Evolutionary conservation across 345 rosid genomes (phyloP), one percentile per base, ranked within the genome.

Genomic region (Acer negundo): DNA sequence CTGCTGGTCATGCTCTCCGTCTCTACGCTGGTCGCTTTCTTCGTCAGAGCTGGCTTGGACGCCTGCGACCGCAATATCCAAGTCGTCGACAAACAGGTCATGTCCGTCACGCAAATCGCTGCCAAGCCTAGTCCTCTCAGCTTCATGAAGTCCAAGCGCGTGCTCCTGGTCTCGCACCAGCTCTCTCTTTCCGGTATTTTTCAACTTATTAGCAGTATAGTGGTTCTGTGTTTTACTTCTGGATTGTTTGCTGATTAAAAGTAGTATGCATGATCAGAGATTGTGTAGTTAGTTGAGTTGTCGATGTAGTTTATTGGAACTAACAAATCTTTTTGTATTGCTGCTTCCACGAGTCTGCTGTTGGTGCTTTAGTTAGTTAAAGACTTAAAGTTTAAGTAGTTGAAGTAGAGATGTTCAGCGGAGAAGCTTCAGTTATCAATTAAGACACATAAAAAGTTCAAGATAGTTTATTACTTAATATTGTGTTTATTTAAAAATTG

Each of bases 81-180:
- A 2, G 64, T 80, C 47, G 49, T 16, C 2, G 38, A 58, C 56
- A 75, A 71, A 13, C 62, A 42, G 47, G 72, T 59, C 55, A 71
- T 47, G 16, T 26, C 77, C 13, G 62, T 42, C 19, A 58, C 62
- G 26, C 44, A 11, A 58, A 65, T 65, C 56, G 69, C 74, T 12
- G 46, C 75, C 22, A 56, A 58, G 26, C 82, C 85, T 22, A 87
- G 78, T 64, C 87, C 90, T 0, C 90, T 87, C 66, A 66, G 81
- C 38, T 87, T 87, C 77, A 87, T 87, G 90, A 87, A 83, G 83
- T 83, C 90, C 7, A 84, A 77, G 81, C 78, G 63, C 19, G 89
- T 86, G 35, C 84, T 86, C 28, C 47, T 84, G 70, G 87, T 86
- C 78, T 86, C 89, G 11, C 87, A 86, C 23, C 84, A 86, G 81